phyloP scores from a whole-genome alignment of 1,284 basidiomycete species.

The Abortiporus biennis region DNA sequence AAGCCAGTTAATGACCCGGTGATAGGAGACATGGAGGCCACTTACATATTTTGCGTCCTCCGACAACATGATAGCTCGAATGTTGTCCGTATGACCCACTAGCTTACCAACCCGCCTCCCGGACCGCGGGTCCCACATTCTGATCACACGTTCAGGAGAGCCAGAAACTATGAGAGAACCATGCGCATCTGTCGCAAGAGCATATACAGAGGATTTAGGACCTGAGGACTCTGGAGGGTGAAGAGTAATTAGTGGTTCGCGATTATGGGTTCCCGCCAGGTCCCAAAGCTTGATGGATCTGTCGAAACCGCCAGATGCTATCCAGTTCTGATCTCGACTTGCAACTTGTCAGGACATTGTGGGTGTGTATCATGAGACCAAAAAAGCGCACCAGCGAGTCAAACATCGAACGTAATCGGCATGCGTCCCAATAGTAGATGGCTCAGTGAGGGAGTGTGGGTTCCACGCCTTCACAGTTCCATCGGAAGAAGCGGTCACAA shows the following conservation, averaged over 20 bases:
- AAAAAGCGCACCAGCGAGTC: conserved; percentile 55
- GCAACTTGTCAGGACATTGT: conserved; percentile 15
- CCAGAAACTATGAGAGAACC: conserved; percentile 85
- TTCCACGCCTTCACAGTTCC: conserved; percentile 94
- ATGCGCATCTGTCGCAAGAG: conserved; percentile 71
- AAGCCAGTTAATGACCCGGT: conserved; percentile 4
- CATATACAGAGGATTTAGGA: conserved; percentile 76
- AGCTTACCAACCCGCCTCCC: conserved; percentile 70
- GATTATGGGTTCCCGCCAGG: conserved; percentile 38
- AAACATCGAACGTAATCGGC: conserved; percentile 90
- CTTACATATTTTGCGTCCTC: conserved; percentile 87
- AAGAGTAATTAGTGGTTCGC: conserved; percentile 51
- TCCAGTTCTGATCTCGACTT: conserved; percentile 74
- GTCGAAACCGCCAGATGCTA: conserved; percentile 95
- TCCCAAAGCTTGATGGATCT: conserved; percentile 95
- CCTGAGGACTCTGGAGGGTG: conserved; percentile 54
- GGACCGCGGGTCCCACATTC: conserved; percentile 90
- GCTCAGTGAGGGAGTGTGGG: conserved; percentile 68
- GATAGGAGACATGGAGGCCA: conserved; percentile 15
- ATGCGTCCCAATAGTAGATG: conserved; percentile 80
- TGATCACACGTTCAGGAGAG: conserved; percentile 84
- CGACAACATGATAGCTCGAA: conserved; percentile 82
- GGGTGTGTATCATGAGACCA: not conserved
- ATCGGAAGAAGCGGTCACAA: conserved; percentile 94
- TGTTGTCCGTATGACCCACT: conserved; percentile 96